Conservation (phyloP, 1,284 basidiomycete genomes). For the Erythrobasidium hasegawianum region DNA sequence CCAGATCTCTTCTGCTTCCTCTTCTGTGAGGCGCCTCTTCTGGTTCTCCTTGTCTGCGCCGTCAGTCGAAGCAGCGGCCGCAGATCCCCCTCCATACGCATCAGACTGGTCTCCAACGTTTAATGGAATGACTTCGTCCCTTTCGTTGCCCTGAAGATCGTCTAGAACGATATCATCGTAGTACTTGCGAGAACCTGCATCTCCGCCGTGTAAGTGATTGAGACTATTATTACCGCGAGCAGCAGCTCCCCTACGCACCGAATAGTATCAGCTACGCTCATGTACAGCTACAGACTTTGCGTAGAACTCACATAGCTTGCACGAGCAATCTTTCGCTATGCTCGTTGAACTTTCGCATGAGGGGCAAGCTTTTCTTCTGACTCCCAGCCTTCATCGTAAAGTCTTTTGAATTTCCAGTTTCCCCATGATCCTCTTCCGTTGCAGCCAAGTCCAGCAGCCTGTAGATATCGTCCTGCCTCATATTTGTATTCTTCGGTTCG, state of each 20-base stretch:
- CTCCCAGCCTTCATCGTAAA: slow-evolving; percentile 93
- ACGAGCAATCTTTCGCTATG: slow-evolving; percentile 86
- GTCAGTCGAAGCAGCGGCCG: not conserved
- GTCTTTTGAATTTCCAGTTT: slow-evolving; percentile 82
- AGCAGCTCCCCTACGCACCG: not conserved
- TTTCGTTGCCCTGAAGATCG: slow-evolving; percentile 69
- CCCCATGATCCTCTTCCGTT: slow-evolving; percentile 85
- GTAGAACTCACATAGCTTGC: slow-evolving; percentile 46
- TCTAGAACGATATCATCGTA: slow-evolving; percentile 77
- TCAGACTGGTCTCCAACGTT: slow-evolving; percentile 59
- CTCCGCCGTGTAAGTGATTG: slow-evolving; percentile 21
- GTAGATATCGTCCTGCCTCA: slow-evolving; percentile 59
- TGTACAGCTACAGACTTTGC: too few relatives aligned
- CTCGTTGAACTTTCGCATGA: slow-evolving; percentile 96
- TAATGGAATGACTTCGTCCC: slow-evolving; percentile 66
- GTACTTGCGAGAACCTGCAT: slow-evolving; percentile 45
- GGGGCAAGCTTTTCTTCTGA: slow-evolving; percentile 77
- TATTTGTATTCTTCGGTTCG: slow-evolving; percentile 67
- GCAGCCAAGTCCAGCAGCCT: slow-evolving; percentile 79
- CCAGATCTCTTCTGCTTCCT: slow-evolving; percentile 25
- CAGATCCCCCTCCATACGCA: slow-evolving; percentile 11
- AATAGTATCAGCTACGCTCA: not conserved
- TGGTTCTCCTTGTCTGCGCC: slow-evolving; percentile 21
- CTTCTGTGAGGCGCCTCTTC: slow-evolving; percentile 21
- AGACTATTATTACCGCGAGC: slow-evolving; percentile 8